Evolutionary conservation across 2,329 filamentous ascomycete genomes (phyloP).

Genomic region (Cladosporium sp.): DNA sequence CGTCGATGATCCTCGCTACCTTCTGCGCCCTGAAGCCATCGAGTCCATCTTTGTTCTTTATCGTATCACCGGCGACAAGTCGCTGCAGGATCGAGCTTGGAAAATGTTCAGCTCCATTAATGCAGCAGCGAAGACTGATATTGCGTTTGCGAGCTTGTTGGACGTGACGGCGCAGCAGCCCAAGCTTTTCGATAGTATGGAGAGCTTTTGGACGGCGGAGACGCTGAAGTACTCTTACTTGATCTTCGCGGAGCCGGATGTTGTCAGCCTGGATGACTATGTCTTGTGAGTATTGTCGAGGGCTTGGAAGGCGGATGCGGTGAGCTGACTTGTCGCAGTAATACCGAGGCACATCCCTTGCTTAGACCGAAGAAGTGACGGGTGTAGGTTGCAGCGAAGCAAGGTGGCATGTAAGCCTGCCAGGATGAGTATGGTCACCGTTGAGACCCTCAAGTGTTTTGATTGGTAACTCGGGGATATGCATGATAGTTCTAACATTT

Average conservation of each 20-base stretch:
- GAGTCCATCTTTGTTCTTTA: slow-evolving; percentile 80
- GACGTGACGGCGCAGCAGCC: slow-evolving; percentile 60
- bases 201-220: slow-evolving; percentile 73
- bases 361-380: slow-evolving; percentile 8
- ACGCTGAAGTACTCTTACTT: slow-evolving; percentile 69
- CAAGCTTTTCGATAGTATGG: slow-evolving; percentile 60
- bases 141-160: slow-evolving; percentile 65
- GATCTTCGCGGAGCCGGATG: slow-evolving; percentile 59
- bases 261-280: slow-evolving; percentile 59
- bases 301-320: not conserved
- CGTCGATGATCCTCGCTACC: slow-evolving; percentile 60
- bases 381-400: not conserved
- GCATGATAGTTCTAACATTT: not conserved
- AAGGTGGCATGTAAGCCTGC: not conserved
- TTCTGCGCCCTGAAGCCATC: slow-evolving; percentile 74
- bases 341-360: slow-evolving; percentile 48
- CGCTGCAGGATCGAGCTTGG: slow-evolving; percentile 70
- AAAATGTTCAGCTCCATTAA: slow-evolving; percentile 68
- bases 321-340: slow-evolving; percentile 24
- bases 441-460: not conserved
- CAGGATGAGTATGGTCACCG: not conserved
- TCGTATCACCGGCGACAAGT: slow-evolving; percentile 66
- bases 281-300: slow-evolving; percentile 35
- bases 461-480: not conserved
- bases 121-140: slow-evolving; percentile 59